phyloP scores from a whole-genome alignment of 768 basidiomycete species.

The Boletus huronensis region DNA sequence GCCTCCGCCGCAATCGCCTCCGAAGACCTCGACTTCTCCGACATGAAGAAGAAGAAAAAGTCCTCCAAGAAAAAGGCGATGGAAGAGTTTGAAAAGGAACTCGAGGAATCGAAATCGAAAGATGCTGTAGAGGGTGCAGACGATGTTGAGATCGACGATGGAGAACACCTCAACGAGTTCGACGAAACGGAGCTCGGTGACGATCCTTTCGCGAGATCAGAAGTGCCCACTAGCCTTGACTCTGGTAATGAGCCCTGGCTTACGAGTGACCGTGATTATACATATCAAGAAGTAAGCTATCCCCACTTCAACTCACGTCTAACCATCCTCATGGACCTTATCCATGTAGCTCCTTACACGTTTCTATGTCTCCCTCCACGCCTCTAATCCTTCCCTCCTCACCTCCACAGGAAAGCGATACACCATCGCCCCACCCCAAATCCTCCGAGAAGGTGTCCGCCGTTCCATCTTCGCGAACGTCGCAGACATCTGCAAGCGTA shows the following conservation, averaged over 20 bases:
- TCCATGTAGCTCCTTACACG: slow-evolving; percentile 76
- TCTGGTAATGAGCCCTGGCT: slow-evolving; percentile 87
- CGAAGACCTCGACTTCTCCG: slow-evolving; percentile 90
- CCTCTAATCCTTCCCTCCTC: slow-evolving; percentile 89
- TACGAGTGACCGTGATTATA: slow-evolving; percentile 89
- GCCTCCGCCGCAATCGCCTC: slow-evolving; percentile 43
- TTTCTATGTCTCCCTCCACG: slow-evolving; percentile 88
- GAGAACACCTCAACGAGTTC: slow-evolving; percentile 60
- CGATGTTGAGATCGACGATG: slow-evolving; percentile 55
- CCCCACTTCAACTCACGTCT: not conserved
- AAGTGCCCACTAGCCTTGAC: slow-evolving; percentile 60
- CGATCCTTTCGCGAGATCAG: slow-evolving; percentile 69
- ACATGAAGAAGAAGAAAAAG: slow-evolving; percentile 97
- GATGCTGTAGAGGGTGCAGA: slow-evolving; percentile 57
- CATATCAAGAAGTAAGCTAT: slow-evolving; percentile 81
- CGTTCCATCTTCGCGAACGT: slow-evolving; percentile 97
- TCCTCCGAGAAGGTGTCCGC: slow-evolving; percentile 95
- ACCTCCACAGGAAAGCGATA: slow-evolving; percentile 87
- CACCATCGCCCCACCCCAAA: slow-evolving; percentile 93
- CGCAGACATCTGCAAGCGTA: slow-evolving; percentile 95
- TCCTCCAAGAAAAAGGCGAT: slow-evolving; percentile 86
- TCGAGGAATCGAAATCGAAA: slow-evolving; percentile 68
- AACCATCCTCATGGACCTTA: not conserved
- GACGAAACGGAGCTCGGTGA: slow-evolving; percentile 88
- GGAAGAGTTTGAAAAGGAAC: slow-evolving; percentile 92